Evolutionary conservation across 1,284 basidiomycete species (phyloP).

Genomic region (Malassezia equina): DNA sequence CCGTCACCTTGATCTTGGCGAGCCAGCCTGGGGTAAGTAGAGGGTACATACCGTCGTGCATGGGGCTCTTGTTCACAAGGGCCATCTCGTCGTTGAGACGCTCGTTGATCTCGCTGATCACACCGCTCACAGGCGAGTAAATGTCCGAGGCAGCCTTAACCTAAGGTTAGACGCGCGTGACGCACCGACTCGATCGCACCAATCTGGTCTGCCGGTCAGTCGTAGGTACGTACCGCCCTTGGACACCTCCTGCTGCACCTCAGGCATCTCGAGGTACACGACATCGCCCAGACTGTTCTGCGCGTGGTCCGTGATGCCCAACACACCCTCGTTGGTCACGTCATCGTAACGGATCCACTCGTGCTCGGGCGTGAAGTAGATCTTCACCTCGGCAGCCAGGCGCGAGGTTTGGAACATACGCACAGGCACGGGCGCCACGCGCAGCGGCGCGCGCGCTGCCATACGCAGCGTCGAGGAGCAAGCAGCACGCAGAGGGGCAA

Average conservation of each 20-base stretch:
- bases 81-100: constrained; percentile 62
- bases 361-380: constrained; percentile 65
- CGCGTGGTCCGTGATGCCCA: constrained; percentile 88
- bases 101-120: constrained; percentile 69
- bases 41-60: constrained; percentile 62
- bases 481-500: constrained; percentile 8
- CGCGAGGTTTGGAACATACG: constrained; percentile 15
- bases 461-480: constrained; percentile 7
- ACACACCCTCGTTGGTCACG: constrained; percentile 64
- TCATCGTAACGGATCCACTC: constrained; percentile 78
- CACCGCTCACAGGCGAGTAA: constrained; percentile 84
- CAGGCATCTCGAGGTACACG: constrained; percentile 87
- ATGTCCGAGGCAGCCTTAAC: constrained; percentile 94
- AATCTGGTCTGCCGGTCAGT: constrained; percentile 60
- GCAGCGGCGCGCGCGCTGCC: background rate
- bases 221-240: constrained; percentile 61
- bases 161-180: background rate
- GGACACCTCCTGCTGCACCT: constrained; percentile 59
- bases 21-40: constrained; percentile 65
- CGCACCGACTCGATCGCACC: constrained; percentile 77
- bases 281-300: constrained; percentile 89
- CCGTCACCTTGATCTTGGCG: constrained; percentile 76
- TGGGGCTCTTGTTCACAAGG: constrained; percentile 79
- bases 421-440: constrained; percentile 2
- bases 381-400: constrained; percentile 20